phyloP scores from a whole-genome alignment of 176 grass and related monocot species.

The Paspalum vaginatum region DNA sequence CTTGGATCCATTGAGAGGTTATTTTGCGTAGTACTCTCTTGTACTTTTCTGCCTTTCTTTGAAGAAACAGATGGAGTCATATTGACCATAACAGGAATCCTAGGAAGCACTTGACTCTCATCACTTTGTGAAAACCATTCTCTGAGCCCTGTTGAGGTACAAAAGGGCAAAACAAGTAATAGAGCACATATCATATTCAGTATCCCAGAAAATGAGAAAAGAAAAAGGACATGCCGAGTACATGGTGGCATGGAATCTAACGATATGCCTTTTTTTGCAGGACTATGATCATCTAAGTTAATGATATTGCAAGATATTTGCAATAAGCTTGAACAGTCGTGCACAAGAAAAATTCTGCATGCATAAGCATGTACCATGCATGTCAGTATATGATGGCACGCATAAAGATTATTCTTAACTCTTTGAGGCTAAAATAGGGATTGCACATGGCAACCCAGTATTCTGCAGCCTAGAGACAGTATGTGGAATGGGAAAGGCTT shows the following conservation, averaged over 20 bases:
- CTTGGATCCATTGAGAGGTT: conserved; percentile 49
- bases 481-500: background rate
- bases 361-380: background rate
- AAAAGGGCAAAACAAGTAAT: background rate
- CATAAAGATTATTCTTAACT: background rate
- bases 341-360: background rate
- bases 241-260: no score
- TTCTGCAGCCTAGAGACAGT: background rate
- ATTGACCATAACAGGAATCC: conserved; percentile 80
- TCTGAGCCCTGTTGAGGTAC: conserved; percentile 63
- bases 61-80: conserved; percentile 63
- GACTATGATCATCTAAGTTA: no score
- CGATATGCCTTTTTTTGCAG: no score
- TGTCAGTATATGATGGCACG: background rate
- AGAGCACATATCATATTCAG: conserved; percentile 1
- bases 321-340: no score
- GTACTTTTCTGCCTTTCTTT: conserved; percentile 69
- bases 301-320: no score
- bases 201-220: background rate
- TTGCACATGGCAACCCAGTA: background rate
- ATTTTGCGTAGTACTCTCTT: conserved; percentile 48
- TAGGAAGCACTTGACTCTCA: conserved; percentile 69
- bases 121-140: conserved; percentile 98
- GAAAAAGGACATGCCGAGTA: background rate
- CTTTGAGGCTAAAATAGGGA: background rate